A percentile compares a stretch with the other conserved stretches of the same genome.
These are phyloP conservation scores for Sordariomycetes sp. DNA, from an alignment of 2,329 filamentous ascomycete genomes.

Conservation along the genomic window DNA sequence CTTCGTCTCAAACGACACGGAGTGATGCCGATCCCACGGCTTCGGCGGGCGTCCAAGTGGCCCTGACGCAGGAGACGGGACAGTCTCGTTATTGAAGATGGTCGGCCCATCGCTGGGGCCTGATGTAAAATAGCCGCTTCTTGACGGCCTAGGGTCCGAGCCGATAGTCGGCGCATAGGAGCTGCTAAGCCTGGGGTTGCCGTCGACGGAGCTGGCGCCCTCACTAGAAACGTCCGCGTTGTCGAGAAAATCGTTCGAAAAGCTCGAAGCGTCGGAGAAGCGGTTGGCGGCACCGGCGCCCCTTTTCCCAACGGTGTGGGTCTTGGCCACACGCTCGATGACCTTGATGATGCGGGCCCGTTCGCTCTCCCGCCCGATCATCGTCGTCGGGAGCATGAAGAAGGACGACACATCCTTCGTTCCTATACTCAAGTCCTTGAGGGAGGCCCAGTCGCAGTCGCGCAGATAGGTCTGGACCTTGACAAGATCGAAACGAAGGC, in stretches of 20 bases:
- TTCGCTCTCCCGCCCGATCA: slow-evolving; percentile 72
- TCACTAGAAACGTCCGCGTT: slow-evolving; percentile 47
- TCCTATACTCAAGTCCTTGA: slow-evolving; percentile 67
- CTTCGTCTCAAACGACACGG: slow-evolving; percentile 36
- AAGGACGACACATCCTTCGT: slow-evolving; percentile 86
- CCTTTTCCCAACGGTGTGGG: slow-evolving; percentile 36
- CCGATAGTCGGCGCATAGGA: slow-evolving; percentile 35
- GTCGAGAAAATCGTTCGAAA: slow-evolving; percentile 39
- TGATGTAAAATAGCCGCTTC: slow-evolving; percentile 28
- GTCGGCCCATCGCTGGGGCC: slow-evolving; percentile 27
- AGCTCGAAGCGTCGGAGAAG: slow-evolving; percentile 41
- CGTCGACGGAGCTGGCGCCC: slow-evolving; percentile 46
- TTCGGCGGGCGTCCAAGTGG: slow-evolving; percentile 25
- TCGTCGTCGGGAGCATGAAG: slow-evolving; percentile 71
- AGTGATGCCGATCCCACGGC: slow-evolving; percentile 41
- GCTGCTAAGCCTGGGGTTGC: slow-evolving; percentile 34
- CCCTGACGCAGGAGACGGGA: slow-evolving; percentile 33
- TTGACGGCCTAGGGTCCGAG: slow-evolving; percentile 27
- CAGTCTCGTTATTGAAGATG: slow-evolving; percentile 28
- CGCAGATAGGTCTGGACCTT: slow-evolving; percentile 64
- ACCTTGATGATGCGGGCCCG: slow-evolving; percentile 59
- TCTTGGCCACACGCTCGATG: slow-evolving; percentile 65
- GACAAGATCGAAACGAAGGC: slow-evolving; percentile 70
- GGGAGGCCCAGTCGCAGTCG: slow-evolving; percentile 59
- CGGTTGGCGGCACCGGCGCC: slow-evolving; percentile 28